Evolutionary conservation across 441 rosid genomes (phyloP), one percentile per base, ranked within the genome.

Genomic region (Hura crepitans): DNA sequence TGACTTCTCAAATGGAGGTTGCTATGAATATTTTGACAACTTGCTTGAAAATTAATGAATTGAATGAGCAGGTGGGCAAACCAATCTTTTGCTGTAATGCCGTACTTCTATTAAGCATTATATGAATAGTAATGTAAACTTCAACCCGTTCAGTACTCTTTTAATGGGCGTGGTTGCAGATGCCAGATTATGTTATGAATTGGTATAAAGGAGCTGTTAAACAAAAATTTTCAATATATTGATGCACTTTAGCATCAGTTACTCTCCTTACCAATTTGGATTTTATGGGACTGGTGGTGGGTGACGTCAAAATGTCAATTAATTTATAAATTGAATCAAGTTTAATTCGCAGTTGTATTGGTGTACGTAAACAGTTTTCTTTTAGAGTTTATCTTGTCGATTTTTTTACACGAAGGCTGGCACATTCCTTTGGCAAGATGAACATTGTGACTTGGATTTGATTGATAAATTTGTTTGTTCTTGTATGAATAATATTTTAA

Each of bases 1-100:
- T 96, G 74, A 87, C 92, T 74, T 83, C 91, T 70, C 93, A 96
- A 81, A 89, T 89, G 82, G 96, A 93, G 71, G 81, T 85, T 35
- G 94, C 93, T 62, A 89, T 93, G 73, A 84, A 75, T 80, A 84
- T 93, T 75, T 83, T 96, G 82, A 84, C 91, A 56, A 93, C 90
- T 76, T 96, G 99, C 77, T 80, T 88, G 83, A 83, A 76, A 79
- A 78, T 93, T 66, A 82, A 51, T 72, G 98, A 87, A 82, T 86
- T 96, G 62, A 91, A 86, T 80, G 99, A 96, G 83, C 97, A 89
- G 96, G 99, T 92, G 65, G 43, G 82, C 42, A n/a, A n/a, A 72
- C 35, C 57, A 50, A 61, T 72, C 57, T 70, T 69, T 15, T 67
- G 71, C 15, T 79, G 20, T 45, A 58, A 30, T 71, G 25, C 23